Percentiles rank a stretch among this genome's conserved stretches.
These are phyloP conservation scores for Lathyrus sativus DNA, from an alignment of 306 rosid species.

Conservation along the genomic window DNA sequence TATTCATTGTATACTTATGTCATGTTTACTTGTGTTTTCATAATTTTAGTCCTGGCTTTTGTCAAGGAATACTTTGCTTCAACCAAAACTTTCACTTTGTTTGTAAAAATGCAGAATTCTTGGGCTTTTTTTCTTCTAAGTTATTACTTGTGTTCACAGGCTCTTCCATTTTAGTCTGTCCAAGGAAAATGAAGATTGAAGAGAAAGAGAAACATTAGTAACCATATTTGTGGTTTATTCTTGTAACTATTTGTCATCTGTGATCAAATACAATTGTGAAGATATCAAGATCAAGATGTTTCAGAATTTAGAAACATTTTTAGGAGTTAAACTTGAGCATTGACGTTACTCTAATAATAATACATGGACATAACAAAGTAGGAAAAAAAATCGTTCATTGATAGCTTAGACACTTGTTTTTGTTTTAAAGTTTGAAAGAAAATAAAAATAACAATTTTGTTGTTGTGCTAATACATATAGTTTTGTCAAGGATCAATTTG, in stretches of 20 bases:
- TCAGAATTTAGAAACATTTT: not conserved
- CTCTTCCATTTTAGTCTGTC: slow-evolving; percentile 3
- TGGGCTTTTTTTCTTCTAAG: not conserved
- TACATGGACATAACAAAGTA: not conserved
- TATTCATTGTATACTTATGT: slow-evolving; percentile 61
- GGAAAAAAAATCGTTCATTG: not conserved
- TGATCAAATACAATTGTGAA: not conserved
- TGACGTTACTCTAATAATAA: not conserved
- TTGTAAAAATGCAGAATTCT: slow-evolving; percentile 14
- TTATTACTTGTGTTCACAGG: not conserved
- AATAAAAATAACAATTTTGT: too few species aligned
- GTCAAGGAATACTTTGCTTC: not conserved
- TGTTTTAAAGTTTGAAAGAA: not conserved
- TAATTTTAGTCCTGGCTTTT: slow-evolving; percentile 36
- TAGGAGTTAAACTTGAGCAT: not conserved
- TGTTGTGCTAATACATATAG: too few species aligned
- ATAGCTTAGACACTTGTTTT: not conserved
- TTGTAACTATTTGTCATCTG: slow-evolving; percentile 2
- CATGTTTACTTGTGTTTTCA: slow-evolving; percentile 49
- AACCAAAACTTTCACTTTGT: not conserved
- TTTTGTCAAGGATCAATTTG: too few species aligned
- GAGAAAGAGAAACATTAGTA: not conserved
- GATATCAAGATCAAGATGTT: slow-evolving; percentile 1
- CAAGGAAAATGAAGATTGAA: not conserved
- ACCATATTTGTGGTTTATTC: not conserved